Conservation (phyloP, 2,329 filamentous ascomycete genomes). For the Zymoseptoria crescenta region DNA sequence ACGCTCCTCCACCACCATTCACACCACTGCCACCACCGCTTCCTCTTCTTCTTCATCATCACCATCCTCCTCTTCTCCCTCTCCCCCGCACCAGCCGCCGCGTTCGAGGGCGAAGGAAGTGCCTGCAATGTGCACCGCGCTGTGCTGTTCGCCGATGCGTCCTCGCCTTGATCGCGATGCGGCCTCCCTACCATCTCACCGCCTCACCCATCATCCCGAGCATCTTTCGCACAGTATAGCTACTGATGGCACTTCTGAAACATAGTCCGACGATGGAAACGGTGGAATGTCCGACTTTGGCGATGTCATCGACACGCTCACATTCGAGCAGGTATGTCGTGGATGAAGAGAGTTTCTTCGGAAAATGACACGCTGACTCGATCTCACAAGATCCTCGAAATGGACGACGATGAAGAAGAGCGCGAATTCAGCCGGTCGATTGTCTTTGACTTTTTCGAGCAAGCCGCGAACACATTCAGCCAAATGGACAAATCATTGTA, state of each 20-base stretch:
- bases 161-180: slow-evolving; percentile 14
- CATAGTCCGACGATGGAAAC: slow-evolving; percentile 40
- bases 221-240: slow-evolving; percentile 9
- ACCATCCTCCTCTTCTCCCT: slow-evolving; percentile 4
- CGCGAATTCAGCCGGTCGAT: slow-evolving; percentile 83
- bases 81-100: neutral
- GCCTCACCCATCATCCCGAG: slow-evolving; percentile 3
- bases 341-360: neutral
- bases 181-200: slow-evolving; percentile 8
- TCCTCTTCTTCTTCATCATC: slow-evolving; percentile 6
- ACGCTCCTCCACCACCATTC: neutral
- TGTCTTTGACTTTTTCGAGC: slow-evolving; percentile 86
- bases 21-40: slow-evolving; percentile 1
- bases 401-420: slow-evolving; percentile 86
- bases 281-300: slow-evolving; percentile 50
- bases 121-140: slow-evolving; percentile 1
- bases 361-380: neutral
- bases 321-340: slow-evolving; percentile 62
- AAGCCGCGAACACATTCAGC: slow-evolving; percentile 76
- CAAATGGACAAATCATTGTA: slow-evolving; percentile 81
- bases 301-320: slow-evolving; percentile 67
- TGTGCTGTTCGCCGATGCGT: slow-evolving; percentile 14
- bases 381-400: slow-evolving; percentile 65
- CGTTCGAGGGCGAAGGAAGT: neutral
- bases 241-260: slow-evolving; percentile 20